Evolutionary conservation across 2,329 filamentous ascomycete genomes (phyloP).

Genomic region (Paramyrothecium roridum): DNA sequence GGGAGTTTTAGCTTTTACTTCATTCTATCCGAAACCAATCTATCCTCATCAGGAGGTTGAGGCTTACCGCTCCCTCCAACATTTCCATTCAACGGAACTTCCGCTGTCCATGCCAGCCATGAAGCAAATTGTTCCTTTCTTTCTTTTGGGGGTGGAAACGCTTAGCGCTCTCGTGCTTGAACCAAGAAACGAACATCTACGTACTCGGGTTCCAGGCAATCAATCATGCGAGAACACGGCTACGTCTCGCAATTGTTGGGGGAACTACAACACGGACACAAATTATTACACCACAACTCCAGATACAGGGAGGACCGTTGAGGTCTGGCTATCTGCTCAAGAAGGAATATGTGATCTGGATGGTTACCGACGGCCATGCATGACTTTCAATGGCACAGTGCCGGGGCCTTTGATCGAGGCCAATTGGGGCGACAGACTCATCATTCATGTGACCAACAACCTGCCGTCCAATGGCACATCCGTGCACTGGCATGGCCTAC

Average conservation of each 20-base stretch:
- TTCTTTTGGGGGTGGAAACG: no score
- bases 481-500: constrained; percentile 62
- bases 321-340: constrained; percentile 42
- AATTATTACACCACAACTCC: constrained; percentile 38
- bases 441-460: constrained; percentile 52
- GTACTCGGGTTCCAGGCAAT: no score
- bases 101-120: no score
- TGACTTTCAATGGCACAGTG: constrained; percentile 54
- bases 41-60: no score
- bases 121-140: no score
- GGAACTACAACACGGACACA: constrained; percentile 44
- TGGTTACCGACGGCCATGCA: constrained; percentile 35
- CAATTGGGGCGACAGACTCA: constrained; percentile 46
- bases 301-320: constrained; percentile 46
- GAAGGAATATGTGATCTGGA: constrained; percentile 41
- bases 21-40: no score
- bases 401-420: constrained; percentile 58
- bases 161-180: no score
- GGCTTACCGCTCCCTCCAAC: no score
- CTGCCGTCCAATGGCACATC: constrained; percentile 52
- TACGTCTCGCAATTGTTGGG: constrained; percentile 36
- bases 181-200: no score
- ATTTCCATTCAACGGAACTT: no score
- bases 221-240: constrained; percentile 19
- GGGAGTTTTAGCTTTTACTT: no score